These are phyloP conservation scores for Starmera stellimalicola DNA, from an alignment of 1,139 yeast genomes.

Conservation along the genomic window DNA sequence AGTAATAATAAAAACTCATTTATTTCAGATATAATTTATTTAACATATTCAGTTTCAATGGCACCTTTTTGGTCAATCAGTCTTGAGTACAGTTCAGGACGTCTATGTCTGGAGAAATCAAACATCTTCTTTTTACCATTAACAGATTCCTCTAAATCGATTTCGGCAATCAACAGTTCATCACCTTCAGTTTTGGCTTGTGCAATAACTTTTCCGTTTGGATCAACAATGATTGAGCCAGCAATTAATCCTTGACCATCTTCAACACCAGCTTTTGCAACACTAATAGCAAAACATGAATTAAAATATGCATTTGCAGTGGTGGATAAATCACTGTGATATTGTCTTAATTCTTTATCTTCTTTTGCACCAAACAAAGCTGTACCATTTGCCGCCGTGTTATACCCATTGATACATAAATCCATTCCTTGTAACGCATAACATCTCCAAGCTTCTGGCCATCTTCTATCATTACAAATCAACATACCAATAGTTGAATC, in stretches of 20 bases:
- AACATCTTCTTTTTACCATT: slow-evolving; percentile 26
- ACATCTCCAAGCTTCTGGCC: slow-evolving; percentile 31
- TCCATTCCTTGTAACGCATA: slow-evolving; percentile 27
- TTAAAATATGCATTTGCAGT: slow-evolving; percentile 26
- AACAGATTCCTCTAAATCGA: slow-evolving; percentile 24
- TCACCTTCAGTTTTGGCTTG: slow-evolving; percentile 26
- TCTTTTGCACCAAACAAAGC: slow-evolving; percentile 20
- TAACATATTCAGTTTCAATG: slow-evolving; percentile 13
- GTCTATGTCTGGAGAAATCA: slow-evolving; percentile 26
- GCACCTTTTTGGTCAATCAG: slow-evolving; percentile 17
- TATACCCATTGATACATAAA: slow-evolving; percentile 23
- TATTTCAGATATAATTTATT: no score
- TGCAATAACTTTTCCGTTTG: slow-evolving; percentile 24
- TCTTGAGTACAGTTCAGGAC: slow-evolving; percentile 24
- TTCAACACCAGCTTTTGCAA: slow-evolving; percentile 26
- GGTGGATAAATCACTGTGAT: slow-evolving; percentile 25
- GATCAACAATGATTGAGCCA: slow-evolving; percentile 26
- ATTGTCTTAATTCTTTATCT: slow-evolving; percentile 20
- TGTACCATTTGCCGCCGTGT: slow-evolving; percentile 24
- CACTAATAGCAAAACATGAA: slow-evolving; percentile 24
- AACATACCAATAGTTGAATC: slow-evolving; percentile 26
- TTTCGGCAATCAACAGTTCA: slow-evolving; percentile 24
- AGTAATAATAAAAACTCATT: no score
- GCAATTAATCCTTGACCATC: slow-evolving; percentile 26
- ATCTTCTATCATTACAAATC: slow-evolving; percentile 30